Percentiles rank a stretch among this genome's conserved stretches.
Conservation (phyloP, 495 filamentous ascomycete genomes). For the Diplogelasinospora grovesii region DNA sequence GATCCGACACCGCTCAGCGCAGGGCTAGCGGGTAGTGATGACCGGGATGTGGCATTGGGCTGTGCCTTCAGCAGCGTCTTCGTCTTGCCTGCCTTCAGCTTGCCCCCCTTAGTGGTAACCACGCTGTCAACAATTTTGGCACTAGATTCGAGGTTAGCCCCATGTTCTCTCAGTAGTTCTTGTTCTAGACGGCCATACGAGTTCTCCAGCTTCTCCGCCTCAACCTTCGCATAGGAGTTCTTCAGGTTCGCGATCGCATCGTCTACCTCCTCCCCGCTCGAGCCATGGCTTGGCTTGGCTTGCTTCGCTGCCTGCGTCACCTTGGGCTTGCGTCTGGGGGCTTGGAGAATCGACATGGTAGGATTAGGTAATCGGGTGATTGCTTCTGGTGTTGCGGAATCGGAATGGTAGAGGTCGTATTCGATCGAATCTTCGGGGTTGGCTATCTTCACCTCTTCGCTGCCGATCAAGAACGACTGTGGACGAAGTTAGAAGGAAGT, state of each 20-base stretch:
- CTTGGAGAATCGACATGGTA: conserved; percentile 37
- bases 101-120: conserved; percentile 21
- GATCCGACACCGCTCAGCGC: conserved; percentile 46
- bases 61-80: conserved; percentile 44
- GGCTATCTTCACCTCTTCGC: conserved; percentile 29
- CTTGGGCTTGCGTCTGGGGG: conserved; percentile 38
- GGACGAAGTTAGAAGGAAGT: conserved; percentile 8
- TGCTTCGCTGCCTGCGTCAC: conserved; percentile 4
- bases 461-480: conserved; percentile 36
- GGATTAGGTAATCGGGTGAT: conserved; percentile 34
- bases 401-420: conserved; percentile 39
- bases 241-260: conserved; percentile 32
- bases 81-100: conserved; percentile 22
- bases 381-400: conserved; percentile 21
- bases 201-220: conserved; percentile 42
- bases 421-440: conserved; percentile 26
- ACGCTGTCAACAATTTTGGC: conserved; percentile 27
- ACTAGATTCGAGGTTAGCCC: conserved; percentile 23
- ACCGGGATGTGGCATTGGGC: conserved; percentile 35
- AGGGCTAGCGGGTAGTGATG: conserved; percentile 61
- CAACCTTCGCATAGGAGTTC: conserved; percentile 28
- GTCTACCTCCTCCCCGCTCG: conserved; percentile 14
- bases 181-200: conserved; percentile 48
- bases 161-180: conserved; percentile 15
- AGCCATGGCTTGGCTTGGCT: conserved; percentile 1